Evolutionary conservation across 2,329 filamentous ascomycete species (phyloP), one percentile per base, ranked within the genome.

Genomic region (Aspergillus neotritici): DNA sequence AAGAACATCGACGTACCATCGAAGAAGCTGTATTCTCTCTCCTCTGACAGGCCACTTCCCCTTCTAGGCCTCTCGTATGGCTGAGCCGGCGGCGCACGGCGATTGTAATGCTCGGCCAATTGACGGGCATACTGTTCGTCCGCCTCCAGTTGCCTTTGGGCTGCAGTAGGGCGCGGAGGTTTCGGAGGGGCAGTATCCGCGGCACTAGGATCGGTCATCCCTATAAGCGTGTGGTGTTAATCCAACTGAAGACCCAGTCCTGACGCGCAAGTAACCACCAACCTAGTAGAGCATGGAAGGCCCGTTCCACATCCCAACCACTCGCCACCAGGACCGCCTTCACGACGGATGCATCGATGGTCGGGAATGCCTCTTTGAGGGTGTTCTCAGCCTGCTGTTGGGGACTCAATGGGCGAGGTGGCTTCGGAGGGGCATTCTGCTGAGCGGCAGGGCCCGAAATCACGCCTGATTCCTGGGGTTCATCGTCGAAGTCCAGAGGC

Each of bases 241-340:
- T 37, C 30, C 37, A 34, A 21, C 13, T 34, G 33, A 16, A 29
- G 21, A 12, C 41, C 21, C 46, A 31, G 25, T 30, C 21, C 13
- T 11, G 13, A 14, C 8, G 25, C 21, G 14, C 13, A 16, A 21
- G 30, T 31, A 13, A 16, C 11, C 17, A 59, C 76, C 49, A 74
- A 87, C 87, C 86, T 34, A 98, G 76, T 34, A 98, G 77, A 30
- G 93, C 93, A 69, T 96, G 93, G 71, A 98, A 98, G 11, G 93
- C 91, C 28, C 88, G 86, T 66, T 98, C 93, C 37, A 97, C 83
- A 58, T 84, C 82, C 47, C 90, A 91, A 46, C 83, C 78, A 64
- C 93, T 97, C 11, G 93, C 93, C 16, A 79, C 77, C 51, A 98
- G 71, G 0, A 98, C 86, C 25, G 93, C 93, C 67, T 84, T 94